Percentiles rank a stretch among this genome's conserved stretches.
Evolutionary conservation across 805 yeast genomes (phyloP).

Genomic region (Lachancea meyersii): DNA sequence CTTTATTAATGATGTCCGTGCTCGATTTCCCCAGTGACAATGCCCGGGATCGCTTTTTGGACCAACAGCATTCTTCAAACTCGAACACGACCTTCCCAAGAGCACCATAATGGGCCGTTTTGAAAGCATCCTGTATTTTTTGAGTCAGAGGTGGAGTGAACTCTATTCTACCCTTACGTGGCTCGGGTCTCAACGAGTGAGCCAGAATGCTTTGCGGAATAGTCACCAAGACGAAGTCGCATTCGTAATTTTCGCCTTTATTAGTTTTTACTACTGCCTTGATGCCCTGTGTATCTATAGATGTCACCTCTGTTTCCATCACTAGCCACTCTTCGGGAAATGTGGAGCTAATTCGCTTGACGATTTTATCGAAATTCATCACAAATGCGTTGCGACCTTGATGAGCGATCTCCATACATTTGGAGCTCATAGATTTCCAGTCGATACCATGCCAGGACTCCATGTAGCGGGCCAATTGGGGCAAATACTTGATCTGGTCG

Average conservation of each 20-base stretch:
- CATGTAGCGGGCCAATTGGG: constrained; percentile 46
- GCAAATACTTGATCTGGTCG: constrained; percentile 46
- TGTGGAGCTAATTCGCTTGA: constrained; percentile 38
- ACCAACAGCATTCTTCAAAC: constrained; percentile 60
- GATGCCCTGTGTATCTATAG: constrained; percentile 21
- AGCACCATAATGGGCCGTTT: constrained; percentile 52
- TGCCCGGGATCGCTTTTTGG: constrained; percentile 44
- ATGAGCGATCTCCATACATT: constrained; percentile 60
- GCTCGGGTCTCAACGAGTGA: constrained; percentile 21
- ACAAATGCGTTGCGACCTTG: constrained; percentile 77
- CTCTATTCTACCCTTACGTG: constrained; percentile 40
- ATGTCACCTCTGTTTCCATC: constrained; percentile 39
- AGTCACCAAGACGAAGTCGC: constrained; percentile 63
- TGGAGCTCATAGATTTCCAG: constrained; percentile 61
- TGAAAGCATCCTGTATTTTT: constrained; percentile 38
- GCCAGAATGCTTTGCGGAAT: constrained; percentile 71
- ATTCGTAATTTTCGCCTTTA: constrained; percentile 29
- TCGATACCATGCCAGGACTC: constrained; percentile 81
- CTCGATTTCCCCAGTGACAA: constrained; percentile 36
- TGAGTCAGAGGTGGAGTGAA: constrained; percentile 55
- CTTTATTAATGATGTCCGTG: constrained; percentile 13
- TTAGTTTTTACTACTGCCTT: constrained; percentile 33
- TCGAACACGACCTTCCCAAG: constrained; percentile 70
- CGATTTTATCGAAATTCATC: constrained; percentile 45
- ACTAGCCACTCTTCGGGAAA: constrained; percentile 38